Conservation (phyloP, 805 yeast species). For the Yarrowia yakushimensis region DNA sequence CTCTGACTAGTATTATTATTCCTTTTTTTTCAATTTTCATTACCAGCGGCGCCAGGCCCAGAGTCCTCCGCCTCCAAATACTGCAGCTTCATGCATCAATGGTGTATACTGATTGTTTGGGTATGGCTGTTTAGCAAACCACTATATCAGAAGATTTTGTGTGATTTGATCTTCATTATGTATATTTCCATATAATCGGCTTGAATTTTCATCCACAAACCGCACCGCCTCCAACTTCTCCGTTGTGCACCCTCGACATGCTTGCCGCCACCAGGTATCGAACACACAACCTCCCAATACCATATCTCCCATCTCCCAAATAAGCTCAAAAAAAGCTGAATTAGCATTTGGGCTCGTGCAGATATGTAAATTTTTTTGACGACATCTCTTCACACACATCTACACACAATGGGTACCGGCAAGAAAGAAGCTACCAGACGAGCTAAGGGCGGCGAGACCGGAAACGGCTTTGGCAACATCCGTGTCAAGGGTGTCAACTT, state of each 20-base stretch:
- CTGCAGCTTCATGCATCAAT: not conserved
- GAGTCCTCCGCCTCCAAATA: no score
- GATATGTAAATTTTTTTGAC: slow-evolving; percentile 15
- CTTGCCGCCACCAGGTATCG: not conserved
- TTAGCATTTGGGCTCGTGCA: not conserved
- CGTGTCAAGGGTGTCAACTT: slow-evolving; percentile 96
- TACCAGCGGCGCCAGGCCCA: no score
- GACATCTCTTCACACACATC: not conserved
- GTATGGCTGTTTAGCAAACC: not conserved
- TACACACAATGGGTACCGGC: slow-evolving; percentile 72
- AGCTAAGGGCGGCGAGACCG: slow-evolving; percentile 70
- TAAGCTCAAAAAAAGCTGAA: not conserved
- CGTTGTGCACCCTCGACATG: no score
- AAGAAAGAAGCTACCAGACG: slow-evolving; percentile 90
- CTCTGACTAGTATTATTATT: no score
- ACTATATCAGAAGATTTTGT: no score
- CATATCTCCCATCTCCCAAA: not conserved
- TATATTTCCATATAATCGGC: no score
- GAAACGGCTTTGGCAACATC: slow-evolving; percentile 71
- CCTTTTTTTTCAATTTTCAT: no score
- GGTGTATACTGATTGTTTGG: not conserved
- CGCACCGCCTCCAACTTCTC: no score
- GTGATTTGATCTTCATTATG: no score
- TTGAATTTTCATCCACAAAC: no score
- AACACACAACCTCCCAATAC: not conserved